Percentiles rank a stretch among this genome's conserved stretches.
Evolutionary conservation across 2,329 filamentous ascomycete species (phyloP).

Genomic region (Metarhizium anisopliae): DNA sequence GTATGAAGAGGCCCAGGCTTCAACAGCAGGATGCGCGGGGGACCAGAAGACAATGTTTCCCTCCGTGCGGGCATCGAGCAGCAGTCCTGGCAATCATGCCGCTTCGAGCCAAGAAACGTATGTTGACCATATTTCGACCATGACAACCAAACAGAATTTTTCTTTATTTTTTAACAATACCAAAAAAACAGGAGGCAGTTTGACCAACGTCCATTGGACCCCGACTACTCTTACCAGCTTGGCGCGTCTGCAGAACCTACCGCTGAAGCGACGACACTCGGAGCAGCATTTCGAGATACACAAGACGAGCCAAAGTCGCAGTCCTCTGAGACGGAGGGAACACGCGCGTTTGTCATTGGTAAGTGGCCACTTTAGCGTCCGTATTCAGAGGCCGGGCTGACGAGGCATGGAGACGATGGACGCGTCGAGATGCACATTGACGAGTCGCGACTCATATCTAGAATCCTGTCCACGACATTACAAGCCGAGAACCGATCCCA

Average conservation of each 20-base stretch:
- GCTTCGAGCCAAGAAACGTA: neutral
- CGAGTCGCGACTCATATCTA: no score
- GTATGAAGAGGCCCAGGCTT: neutral
- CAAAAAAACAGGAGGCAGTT: neutral
- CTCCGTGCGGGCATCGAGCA: neutral
- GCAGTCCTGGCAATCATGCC: neutral
- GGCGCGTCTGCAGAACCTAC: neutral
- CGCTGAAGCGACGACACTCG: neutral
- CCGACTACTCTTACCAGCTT: neutral
- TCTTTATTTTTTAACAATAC: no score
- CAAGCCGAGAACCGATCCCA: no score
- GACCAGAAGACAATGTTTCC: neutral
- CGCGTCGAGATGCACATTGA: no score
- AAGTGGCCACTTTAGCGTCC: neutral
- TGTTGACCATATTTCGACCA: neutral
- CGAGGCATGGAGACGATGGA: no score
- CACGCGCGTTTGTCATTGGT: neutral
- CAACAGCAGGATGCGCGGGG: neutral
- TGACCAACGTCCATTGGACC: neutral
- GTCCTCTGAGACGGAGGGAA: neutral
- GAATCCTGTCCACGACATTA: no score
- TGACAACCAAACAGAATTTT: neutral
- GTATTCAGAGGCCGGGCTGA: neutral
- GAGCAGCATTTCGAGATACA: neutral
- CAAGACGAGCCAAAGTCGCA: neutral